Evolutionary conservation across 139 green algal species (phyloP).

Genomic region (Pleodorina starrii): DNA sequence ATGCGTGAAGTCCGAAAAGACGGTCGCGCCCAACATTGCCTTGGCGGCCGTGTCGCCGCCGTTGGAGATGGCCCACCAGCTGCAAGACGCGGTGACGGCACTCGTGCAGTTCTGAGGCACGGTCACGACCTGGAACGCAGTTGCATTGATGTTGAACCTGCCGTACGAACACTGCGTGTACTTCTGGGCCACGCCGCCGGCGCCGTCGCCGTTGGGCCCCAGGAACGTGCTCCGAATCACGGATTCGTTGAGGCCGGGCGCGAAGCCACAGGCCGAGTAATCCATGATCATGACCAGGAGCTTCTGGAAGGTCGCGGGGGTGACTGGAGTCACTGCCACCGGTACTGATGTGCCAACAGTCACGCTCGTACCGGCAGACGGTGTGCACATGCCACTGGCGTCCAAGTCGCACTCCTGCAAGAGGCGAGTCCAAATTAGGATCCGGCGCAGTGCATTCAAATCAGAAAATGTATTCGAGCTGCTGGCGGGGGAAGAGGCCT

Average conservation of each 20-base stretch:
- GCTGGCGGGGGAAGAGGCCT: no score
- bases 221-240: background rate
- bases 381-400: background rate
- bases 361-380: background rate
- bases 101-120: background rate
- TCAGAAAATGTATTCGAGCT: background rate
- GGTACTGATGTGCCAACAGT: background rate
- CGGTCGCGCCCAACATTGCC: background rate
- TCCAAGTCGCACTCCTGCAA: background rate
- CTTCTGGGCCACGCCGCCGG: background rate
- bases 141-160: background rate
- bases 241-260: background rate
- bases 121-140: background rate
- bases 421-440: background rate
- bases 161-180: constrained; percentile 31
- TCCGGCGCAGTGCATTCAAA: background rate
- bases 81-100: background rate
- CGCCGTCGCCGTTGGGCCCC: background rate
- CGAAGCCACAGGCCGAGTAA: background rate
- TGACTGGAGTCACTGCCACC: no score
- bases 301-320: background rate
- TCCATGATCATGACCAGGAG: background rate
- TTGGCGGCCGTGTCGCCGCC: background rate
- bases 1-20: background rate
- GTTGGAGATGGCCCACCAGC: background rate